phyloP scores from a whole-genome alignment of 2,329 filamentous ascomycete species.

The Nigrograna mackinnonii region DNA sequence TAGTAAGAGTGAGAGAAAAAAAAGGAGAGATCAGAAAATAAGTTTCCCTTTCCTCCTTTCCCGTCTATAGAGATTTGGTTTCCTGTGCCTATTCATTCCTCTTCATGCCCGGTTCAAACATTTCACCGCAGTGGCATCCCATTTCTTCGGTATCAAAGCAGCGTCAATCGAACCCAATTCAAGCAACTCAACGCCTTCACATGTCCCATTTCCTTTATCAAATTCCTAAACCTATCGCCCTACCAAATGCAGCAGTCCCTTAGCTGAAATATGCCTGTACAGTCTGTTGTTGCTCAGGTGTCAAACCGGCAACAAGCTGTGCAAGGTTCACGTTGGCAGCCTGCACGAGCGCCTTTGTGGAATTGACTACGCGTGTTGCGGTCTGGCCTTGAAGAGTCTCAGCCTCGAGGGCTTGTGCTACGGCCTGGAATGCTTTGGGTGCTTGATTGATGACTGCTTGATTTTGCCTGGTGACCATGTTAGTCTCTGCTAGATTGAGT shows the following conservation, averaged over 20 bases:
- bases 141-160: too few relatives aligned
- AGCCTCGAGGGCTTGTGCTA: constrained; percentile 86
- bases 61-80: too few relatives aligned
- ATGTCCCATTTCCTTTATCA: too few relatives aligned
- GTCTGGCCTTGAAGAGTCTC: constrained; percentile 87
- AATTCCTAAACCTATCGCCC: too few relatives aligned
- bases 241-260: not conserved
- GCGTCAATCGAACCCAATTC: too few relatives aligned
- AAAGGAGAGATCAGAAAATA: not conserved
- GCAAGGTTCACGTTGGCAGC: constrained; percentile 75
- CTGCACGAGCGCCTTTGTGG: constrained; percentile 77
- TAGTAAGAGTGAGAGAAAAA: not conserved
- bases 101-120: too few relatives aligned
- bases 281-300: constrained; percentile 76
- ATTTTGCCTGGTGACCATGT: constrained; percentile 68
- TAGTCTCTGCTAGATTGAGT: not conserved
- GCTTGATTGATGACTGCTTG: constrained; percentile 78
- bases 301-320: constrained; percentile 74
- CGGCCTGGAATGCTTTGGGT: constrained; percentile 79
- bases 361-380: constrained; percentile 73
- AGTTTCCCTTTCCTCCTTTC: too few relatives aligned
- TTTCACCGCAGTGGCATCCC: too few relatives aligned
- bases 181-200: too few relatives aligned
- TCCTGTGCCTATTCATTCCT: too few relatives aligned
- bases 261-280: constrained; percentile 73